A percentile compares a stretch with the other conserved stretches of the same genome.
Evolutionary conservation across 2,329 filamentous ascomycete genomes (phyloP).

Genomic region (Xylariaceae sp.): DNA sequence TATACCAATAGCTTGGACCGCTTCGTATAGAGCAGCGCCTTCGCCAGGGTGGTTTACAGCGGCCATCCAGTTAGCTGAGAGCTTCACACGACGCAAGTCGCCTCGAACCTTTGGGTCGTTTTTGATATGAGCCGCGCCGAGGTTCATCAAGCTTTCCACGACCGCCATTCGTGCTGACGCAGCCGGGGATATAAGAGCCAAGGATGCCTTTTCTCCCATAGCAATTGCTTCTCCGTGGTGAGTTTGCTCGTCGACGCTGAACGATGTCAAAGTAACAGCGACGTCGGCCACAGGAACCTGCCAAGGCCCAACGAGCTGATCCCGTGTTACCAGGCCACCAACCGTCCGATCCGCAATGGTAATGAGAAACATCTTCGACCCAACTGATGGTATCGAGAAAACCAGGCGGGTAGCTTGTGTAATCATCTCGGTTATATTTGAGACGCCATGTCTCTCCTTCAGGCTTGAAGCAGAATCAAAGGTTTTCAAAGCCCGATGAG

Average conservation of each 20-base stretch:
- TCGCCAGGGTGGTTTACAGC: constrained; percentile 93
- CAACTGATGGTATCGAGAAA: constrained; percentile 83
- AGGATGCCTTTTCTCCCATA: constrained; percentile 53
- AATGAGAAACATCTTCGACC: constrained; percentile 97
- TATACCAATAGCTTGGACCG: constrained; percentile 90
- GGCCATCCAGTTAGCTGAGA: constrained; percentile 99
- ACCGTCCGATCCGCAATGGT: constrained; percentile 95
- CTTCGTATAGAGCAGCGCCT: constrained; percentile 89
- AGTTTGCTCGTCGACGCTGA: constrained; percentile 68
- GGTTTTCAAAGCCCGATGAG: constrained; percentile 26
- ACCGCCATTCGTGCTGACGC: constrained; percentile 97
- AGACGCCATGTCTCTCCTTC: constrained; percentile 65
- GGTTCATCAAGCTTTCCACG: constrained; percentile 89
- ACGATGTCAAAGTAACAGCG: constrained; percentile 85
- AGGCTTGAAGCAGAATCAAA: constrained; percentile 76
- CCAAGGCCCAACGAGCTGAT: constrained; percentile 97
- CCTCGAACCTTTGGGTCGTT: constrained; percentile 53
- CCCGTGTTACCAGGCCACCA: constrained; percentile 83
- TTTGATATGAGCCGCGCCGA: constrained; percentile 71
- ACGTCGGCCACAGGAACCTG: constrained; percentile 94
- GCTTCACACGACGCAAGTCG: constrained; percentile 77
- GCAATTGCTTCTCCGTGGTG: constrained; percentile 94
- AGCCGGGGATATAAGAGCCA: constrained; percentile 87
- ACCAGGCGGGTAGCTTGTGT: constrained; percentile 78
- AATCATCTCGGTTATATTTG: constrained; percentile 60